Base-by-base conservation (phyloP, 2,329 filamentous ascomycete species). In the Bipolaris oryzae region DNA sequence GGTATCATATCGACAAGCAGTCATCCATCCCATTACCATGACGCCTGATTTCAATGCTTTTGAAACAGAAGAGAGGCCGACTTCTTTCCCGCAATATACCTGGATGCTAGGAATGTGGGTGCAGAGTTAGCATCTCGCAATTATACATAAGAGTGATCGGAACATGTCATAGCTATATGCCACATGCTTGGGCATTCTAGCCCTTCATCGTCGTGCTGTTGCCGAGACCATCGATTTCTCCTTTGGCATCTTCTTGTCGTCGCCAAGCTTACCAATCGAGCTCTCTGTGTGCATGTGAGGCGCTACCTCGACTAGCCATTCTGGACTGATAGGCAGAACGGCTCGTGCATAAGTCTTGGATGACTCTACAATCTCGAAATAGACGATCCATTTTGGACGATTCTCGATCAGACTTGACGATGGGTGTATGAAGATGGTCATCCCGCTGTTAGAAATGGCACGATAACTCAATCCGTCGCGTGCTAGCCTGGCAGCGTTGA, bases 301-400 rank as follows among this genome's bases (percentile, higher is more conserved):
- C 60, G 95, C 95, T 58, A 95, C 86, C 77, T 98, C 94, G 6
- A 87, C 85, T 67, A 99, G 74, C 93, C 93, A 97, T 72, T 87
- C 87, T 0, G 90, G 82, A 71, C 96, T 88, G 50, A 98, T 85
- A 1, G 92, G 92, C 82, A 96, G 88, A 56, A 90, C 90, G 68
- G 87, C 91, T 21, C 94, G 83, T 88, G 96, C 96, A 75, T 94
- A 99, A 80, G 97, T 94, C 80, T 96, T 96, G 25, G 85, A 89
- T 35, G 91, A 94, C 66, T 91, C 82, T 9, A 93, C 90, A 52
- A 94, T 76, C 77, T 95, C 91, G 72, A 90, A 91, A 76, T 95
- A 99, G 15, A 96, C 85, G 13, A 96, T 86, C 85, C 90, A 95
- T 75, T 91, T 91, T 9, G 93, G 92, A 62, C 94, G 88, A 1